Evolutionary conservation across 805 yeast species (phyloP).

Genomic region (Geotrichum ghanense): DNA sequence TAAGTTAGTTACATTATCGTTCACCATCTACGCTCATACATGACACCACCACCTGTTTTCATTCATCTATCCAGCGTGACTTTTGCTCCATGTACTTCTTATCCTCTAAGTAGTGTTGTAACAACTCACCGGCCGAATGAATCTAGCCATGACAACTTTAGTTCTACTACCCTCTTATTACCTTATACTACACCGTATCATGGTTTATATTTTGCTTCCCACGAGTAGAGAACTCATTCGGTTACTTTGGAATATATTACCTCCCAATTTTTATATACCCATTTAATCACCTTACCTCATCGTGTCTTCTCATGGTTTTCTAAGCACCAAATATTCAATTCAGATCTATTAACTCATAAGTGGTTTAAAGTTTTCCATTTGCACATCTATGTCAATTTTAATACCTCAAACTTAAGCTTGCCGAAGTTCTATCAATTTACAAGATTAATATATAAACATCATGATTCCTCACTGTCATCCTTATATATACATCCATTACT

Average conservation of each 20-base stretch:
- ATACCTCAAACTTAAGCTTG: too few species aligned
- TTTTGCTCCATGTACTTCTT: constrained; percentile 43
- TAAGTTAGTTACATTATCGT: constrained; percentile 31
- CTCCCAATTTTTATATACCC: too few species aligned
- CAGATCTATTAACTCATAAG: constrained; percentile 34
- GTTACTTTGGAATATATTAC: too few species aligned
- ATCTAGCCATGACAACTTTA: constrained; percentile 35
- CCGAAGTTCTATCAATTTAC: too few species aligned
- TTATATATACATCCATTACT: constrained; percentile 34
- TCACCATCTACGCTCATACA: constrained; percentile 35
- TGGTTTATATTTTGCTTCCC: constrained; percentile 28
- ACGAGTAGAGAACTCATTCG: too few species aligned
- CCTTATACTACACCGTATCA: constrained; percentile 33
- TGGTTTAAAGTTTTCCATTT: constrained; percentile 34
- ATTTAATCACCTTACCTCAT: too few species aligned
- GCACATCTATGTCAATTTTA: too few species aligned
- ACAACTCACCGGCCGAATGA: constrained; percentile 43
- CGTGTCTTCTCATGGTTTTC: too few species aligned
- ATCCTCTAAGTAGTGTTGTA: constrained; percentile 46
- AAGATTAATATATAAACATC: too few species aligned
- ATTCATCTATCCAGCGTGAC: constrained; percentile 38
- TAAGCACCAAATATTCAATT: constrained; percentile 33
- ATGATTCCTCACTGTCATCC: too few species aligned
- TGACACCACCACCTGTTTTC: constrained; percentile 36
- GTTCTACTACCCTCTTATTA: constrained; percentile 32